These are phyloP conservation scores for Thyridium curvatum DNA, from an alignment of 2,329 filamentous ascomycete species.

Conservation along the genomic window DNA sequence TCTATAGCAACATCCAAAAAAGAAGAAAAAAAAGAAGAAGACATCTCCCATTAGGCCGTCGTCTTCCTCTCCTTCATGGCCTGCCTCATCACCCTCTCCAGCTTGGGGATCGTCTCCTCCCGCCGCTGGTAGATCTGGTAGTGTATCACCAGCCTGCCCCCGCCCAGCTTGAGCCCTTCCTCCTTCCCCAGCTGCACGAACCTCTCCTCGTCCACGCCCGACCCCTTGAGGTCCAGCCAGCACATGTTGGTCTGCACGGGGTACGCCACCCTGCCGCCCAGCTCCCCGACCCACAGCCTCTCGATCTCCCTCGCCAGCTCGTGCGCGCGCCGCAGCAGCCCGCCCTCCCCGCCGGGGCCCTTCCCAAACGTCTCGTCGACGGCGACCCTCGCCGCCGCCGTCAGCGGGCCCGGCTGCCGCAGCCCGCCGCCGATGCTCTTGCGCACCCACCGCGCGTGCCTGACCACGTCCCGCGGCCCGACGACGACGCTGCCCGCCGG, in stretches of 20 bases:
- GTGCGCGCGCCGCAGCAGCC: slow-evolving; percentile 56
- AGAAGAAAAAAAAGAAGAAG: too few species aligned
- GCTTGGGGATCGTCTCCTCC: slow-evolving; percentile 51
- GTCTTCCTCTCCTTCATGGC: slow-evolving; percentile 17
- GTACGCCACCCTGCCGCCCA: slow-evolving; percentile 62
- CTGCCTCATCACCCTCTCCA: slow-evolving; percentile 49
- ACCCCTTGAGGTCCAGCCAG: slow-evolving; percentile 68
- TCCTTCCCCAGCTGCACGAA: slow-evolving; percentile 33
- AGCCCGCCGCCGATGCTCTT: slow-evolving; percentile 78
- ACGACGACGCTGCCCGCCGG: slow-evolving; percentile 43
- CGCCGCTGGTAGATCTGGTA: slow-evolving; percentile 57
- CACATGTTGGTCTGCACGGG: slow-evolving; percentile 90
- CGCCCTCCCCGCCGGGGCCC: slow-evolving; percentile 50
- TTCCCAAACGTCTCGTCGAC: slow-evolving; percentile 72
- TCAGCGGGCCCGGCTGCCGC: slow-evolving; percentile 69
- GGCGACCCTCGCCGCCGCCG: slow-evolving; percentile 68
- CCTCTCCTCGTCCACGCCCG: slow-evolving; percentile 34
- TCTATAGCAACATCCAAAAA: too few species aligned
- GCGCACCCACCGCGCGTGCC: slow-evolving; percentile 66
- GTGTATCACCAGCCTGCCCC: slow-evolving; percentile 38
- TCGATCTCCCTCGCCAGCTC: slow-evolving; percentile 54
- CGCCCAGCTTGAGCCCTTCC: slow-evolving; percentile 33
- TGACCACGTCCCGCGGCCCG: slow-evolving; percentile 46
- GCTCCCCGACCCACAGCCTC: slow-evolving; percentile 51
- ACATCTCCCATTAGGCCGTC: too few species aligned